phyloP scores from a whole-genome alignment of 805 yeast species.

The Kodamaea fukazawae region DNA sequence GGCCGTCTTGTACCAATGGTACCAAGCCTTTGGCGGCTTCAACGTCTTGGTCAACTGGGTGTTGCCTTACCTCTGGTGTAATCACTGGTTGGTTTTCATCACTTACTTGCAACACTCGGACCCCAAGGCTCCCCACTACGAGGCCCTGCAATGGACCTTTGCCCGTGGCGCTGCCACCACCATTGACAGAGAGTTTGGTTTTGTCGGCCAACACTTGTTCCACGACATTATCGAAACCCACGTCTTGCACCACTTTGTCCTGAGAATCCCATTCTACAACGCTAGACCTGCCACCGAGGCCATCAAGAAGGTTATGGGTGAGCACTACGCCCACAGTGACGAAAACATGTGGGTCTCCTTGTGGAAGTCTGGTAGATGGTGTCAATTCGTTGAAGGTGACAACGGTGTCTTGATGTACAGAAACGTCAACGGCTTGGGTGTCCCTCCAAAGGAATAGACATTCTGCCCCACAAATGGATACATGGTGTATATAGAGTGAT shows the following conservation, averaged over 20 bases:
- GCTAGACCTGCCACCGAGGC: slow-evolving; percentile 54
- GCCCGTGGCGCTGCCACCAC: slow-evolving; percentile 69
- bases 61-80: slow-evolving; percentile 56
- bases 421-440: slow-evolving; percentile 46
- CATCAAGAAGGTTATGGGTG: slow-evolving; percentile 51
- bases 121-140: slow-evolving; percentile 58
- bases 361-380: slow-evolving; percentile 58
- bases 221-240: slow-evolving; percentile 60
- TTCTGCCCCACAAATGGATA: no score
- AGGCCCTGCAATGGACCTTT: slow-evolving; percentile 55
- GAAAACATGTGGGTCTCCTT: slow-evolving; percentile 57
- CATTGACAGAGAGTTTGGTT: slow-evolving; percentile 60
- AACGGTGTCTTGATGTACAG: slow-evolving; percentile 67
- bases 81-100: slow-evolving; percentile 65
- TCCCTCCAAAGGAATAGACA: slow-evolving; percentile 11
- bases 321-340: slow-evolving; percentile 47
- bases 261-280: slow-evolving; percentile 55
- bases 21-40: slow-evolving; percentile 45
- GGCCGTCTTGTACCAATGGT: slow-evolving; percentile 52
- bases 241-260: slow-evolving; percentile 54
- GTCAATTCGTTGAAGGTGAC: slow-evolving; percentile 70
- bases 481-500: no score
- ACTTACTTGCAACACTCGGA: slow-evolving; percentile 64
- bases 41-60: slow-evolving; percentile 55
- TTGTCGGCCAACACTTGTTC: slow-evolving; percentile 54